Evolutionary conservation across 2,329 filamentous ascomycete genomes (phyloP), one percentile per base, ranked within the genome.

Genomic region (Spiromastix sp.): DNA sequence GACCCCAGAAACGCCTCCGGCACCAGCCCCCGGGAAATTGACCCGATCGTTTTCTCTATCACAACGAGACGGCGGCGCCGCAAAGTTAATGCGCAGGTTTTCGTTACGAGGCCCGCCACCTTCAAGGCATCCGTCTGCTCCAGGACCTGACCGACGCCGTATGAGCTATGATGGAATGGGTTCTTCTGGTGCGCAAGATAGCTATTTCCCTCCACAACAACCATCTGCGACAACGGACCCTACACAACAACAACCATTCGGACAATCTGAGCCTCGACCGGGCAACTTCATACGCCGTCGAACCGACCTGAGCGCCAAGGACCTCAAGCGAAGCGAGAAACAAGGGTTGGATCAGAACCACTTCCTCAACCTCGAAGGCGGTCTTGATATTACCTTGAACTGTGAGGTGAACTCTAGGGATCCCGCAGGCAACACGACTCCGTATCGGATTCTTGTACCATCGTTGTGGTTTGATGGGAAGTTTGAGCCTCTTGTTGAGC

Each of bases 381-480:
- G 85, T 0, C 66, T 98, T 7, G 86, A 95, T 45, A 79, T 98
- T 22, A 82, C 77, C 33, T 61, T 98, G 28, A 94, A 95, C 48
- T 77, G 94, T 42, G 91, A 98, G 61, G 77, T 95, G 42, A 86
- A 81, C 48, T 74, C 83, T 29, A 77, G 76, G 43, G 86, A 98
- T 48, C 89, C 91, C 1, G 72, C 82, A 0, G 93, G 91, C 10
- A 85, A 85, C 44, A 98, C 91, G 1, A 74, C 77, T 33, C 85
- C 86, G 6, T 98, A 98, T 56, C 71, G 85, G 25, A 63, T 98
- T 4, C 70, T 96, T 2, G 79, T 98, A 4, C 91, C 93, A 8
- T 76, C 77, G 35, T 64, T 98, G 34, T 61, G 61, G 48, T 77
- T 64, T 40, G 59, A 66, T n/a, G 64, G 61, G 5, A 48, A 44